Conservation (phyloP, 192 early-diverging fungal species). For the Diversispora eburnea region DNA sequence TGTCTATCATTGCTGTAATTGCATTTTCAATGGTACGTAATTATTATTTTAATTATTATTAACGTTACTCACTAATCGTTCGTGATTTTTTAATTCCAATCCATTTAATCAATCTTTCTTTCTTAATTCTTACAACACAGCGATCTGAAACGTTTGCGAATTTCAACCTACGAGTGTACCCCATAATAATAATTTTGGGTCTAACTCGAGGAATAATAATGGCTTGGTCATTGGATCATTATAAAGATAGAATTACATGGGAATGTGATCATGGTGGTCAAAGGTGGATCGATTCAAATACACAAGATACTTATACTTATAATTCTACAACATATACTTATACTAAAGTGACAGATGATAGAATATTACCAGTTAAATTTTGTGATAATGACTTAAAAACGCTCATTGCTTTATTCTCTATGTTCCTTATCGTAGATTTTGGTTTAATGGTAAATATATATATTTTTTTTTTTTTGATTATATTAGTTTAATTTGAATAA, state of each 20-base stretch:
- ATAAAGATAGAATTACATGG: constrained; percentile 3
- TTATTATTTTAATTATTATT: neutral
- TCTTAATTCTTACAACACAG: neutral
- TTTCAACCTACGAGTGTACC: neutral
- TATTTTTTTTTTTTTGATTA: neutral
- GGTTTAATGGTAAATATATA: constrained; percentile 13
- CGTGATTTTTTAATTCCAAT: neutral
- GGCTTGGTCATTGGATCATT: constrained; percentile 12
- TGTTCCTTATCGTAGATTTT: constrained; percentile 12
- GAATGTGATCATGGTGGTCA: constrained; percentile 16
- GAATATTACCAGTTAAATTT: neutral
- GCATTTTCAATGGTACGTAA: constrained; percentile 1
- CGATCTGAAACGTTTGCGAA: neutral
- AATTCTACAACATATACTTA: neutral
- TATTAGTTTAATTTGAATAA: neutral
- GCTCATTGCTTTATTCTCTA: neutral
- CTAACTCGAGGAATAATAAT: constrained; percentile 12
- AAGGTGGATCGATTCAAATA: neutral
- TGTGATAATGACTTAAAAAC: neutral
- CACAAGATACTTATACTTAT: too few species aligned
- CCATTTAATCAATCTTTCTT: neutral
- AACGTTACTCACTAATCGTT: too few species aligned
- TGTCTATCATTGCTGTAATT: neutral
- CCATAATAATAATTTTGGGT: constrained; percentile 13
- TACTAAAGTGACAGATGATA: neutral